Percentiles rank a stretch among this genome's conserved stretches.
Conservation (phyloP, 768 basidiomycete genomes). For the Clitopilus passeckerianus region DNA sequence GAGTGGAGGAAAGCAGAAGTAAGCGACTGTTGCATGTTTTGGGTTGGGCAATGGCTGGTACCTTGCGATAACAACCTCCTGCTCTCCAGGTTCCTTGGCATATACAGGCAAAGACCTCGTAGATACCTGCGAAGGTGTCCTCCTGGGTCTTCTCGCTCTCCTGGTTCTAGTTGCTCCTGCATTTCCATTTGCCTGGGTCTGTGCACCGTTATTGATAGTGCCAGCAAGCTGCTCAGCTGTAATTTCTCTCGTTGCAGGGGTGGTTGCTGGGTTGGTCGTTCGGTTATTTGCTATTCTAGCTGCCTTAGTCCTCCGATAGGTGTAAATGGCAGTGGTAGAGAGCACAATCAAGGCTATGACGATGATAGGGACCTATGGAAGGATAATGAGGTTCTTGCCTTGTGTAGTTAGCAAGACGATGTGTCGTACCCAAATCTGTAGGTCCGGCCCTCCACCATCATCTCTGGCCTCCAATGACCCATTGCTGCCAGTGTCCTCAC, state of each 20-base stretch:
- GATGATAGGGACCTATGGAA: conserved; percentile 11
- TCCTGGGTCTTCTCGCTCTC: conserved; percentile 35
- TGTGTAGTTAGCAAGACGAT: neutral
- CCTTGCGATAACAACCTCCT: conserved; percentile 63
- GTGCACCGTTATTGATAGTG: conserved; percentile 16
- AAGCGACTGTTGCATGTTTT: neutral
- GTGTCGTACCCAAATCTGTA: conserved; percentile 13
- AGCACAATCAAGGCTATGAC: conserved; percentile 4
- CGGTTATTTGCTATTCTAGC: conserved; percentile 1
- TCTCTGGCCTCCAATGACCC: neutral
- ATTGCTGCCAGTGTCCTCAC: neutral
- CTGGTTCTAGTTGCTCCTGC: conserved; percentile 19
- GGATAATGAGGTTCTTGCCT: neutral
- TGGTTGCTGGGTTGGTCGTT: neutral
- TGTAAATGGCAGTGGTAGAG: neutral
- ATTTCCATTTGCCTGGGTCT: conserved; percentile 17
- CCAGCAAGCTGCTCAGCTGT: conserved; percentile 60
- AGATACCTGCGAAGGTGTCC: conserved; percentile 79
- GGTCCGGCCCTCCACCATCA: neutral
- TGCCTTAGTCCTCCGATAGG: conserved; percentile 2
- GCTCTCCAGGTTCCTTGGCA: conserved; percentile 80
- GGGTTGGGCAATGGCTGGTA: neutral
- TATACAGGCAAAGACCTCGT: conserved; percentile 75
- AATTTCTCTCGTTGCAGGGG: conserved; percentile 24
- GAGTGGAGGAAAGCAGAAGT: neutral